A percentile compares a stretch with the other conserved stretches of the same genome.
These are phyloP conservation scores for Bisporella sp. DNA, from an alignment of 2,329 filamentous ascomycete species.

Conservation along the genomic window DNA sequence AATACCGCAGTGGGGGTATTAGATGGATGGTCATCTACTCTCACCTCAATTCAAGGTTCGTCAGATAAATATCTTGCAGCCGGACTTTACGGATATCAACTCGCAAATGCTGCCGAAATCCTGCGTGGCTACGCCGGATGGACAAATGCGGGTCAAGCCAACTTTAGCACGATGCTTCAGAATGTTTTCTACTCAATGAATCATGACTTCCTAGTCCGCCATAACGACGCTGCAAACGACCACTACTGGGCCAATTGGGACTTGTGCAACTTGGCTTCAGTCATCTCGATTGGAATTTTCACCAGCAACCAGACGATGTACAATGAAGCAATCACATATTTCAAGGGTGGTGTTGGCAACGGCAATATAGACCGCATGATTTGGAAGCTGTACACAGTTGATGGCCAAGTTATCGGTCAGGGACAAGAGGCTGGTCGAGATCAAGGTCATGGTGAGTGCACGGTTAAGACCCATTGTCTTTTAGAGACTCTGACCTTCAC, in stretches of 20 bases:
- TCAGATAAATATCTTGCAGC: slow-evolving; percentile 33
- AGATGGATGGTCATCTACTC: slow-evolving; percentile 30
- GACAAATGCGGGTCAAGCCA: slow-evolving; percentile 18
- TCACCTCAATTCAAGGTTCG: slow-evolving; percentile 28
- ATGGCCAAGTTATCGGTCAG: slow-evolving; percentile 29
- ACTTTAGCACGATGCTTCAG: slow-evolving; percentile 26
- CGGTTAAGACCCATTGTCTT: too few species aligned
- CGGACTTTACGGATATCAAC: slow-evolving; percentile 38
- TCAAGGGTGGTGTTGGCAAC: slow-evolving; percentile 32
- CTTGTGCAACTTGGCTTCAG: slow-evolving; percentile 34
- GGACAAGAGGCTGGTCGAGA: slow-evolving; percentile 37
- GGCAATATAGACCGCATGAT: slow-evolving; percentile 30
- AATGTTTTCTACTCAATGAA: slow-evolving; percentile 34
- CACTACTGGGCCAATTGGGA: slow-evolving; percentile 36
- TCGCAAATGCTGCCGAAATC: slow-evolving; percentile 40
- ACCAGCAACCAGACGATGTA: slow-evolving; percentile 36
- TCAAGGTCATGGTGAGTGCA: slow-evolving; percentile 31
- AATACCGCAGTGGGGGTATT: slow-evolving; percentile 32
- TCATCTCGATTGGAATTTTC: slow-evolving; percentile 35
- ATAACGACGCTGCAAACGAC: slow-evolving; percentile 28
- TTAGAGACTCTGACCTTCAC: too few species aligned
- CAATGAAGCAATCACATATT: slow-evolving; percentile 33
- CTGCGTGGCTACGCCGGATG: slow-evolving; percentile 30
- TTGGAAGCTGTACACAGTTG: slow-evolving; percentile 25
- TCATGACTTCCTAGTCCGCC: slow-evolving; percentile 29